Conservation (phyloP, 306 rosid genomes). For the Ormosia semicastrata region DNA sequence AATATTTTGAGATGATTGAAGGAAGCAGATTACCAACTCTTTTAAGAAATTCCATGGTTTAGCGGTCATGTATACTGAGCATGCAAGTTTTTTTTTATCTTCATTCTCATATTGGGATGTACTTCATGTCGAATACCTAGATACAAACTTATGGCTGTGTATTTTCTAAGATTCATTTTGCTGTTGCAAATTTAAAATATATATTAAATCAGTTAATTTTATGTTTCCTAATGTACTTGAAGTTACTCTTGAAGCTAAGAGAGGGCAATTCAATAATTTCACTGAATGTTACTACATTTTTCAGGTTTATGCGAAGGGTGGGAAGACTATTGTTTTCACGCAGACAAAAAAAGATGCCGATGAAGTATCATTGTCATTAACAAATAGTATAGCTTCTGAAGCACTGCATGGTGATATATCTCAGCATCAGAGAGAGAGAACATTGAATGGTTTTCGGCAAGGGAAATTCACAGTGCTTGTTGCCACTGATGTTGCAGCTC, state of each 20-base stretch:
- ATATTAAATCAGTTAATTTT: conserved; percentile 1
- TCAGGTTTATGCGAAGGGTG: conserved; percentile 93
- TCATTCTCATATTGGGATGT: conserved; percentile 6
- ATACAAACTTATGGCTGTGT: not conserved
- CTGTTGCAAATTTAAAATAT: conserved; percentile 1
- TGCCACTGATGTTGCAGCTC: conserved; percentile 97
- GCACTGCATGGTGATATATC: conserved; percentile 98
- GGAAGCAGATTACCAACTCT: not conserved
- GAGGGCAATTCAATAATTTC: not conserved
- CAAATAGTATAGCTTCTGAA: conserved; percentile 81
- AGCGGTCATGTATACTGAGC: not conserved
- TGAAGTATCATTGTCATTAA: conserved; percentile 82
- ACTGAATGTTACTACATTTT: conserved; percentile 10
- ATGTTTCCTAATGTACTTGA: not conserved
- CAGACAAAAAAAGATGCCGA: conserved; percentile 94
- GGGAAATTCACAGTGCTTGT: conserved; percentile 95
- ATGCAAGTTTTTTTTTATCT: not conserved
- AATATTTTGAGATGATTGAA: not conserved
- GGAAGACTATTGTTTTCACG: conserved; percentile 94
- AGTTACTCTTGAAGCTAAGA: conserved; percentile 8
- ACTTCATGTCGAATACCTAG: not conserved
- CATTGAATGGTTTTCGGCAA: conserved; percentile 89
- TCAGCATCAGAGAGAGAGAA: conserved; percentile 95
- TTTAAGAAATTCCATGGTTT: not conserved
- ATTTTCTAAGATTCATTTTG: conserved; percentile 20